Conservation (phyloP, 179 eudicot genomes). For the Monotropa hypopitys region DNA sequence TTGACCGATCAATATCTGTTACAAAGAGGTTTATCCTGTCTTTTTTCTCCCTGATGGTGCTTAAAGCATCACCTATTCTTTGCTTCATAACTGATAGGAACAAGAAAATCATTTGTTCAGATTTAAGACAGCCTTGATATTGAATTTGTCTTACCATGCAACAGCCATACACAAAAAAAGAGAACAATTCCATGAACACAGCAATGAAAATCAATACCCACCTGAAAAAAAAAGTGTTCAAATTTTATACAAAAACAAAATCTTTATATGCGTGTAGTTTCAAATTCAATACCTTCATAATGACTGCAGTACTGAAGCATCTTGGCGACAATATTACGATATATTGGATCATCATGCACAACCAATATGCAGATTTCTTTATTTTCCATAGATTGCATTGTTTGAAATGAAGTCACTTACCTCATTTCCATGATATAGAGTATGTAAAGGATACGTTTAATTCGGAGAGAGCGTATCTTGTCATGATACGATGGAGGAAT, state of each 20-base stretch:
- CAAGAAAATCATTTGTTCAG: too few relatives aligned
- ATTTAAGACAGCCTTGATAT: neutral
- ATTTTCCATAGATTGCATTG: conserved; percentile 15
- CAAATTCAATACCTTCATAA: conserved; percentile 16
- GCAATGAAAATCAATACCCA: neutral
- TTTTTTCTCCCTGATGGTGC: conserved; percentile 12
- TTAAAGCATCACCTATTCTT: conserved; percentile 9
- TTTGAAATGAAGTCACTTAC: conserved; percentile 9
- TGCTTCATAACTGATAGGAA: conserved; percentile 19
- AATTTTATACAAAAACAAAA: neutral
- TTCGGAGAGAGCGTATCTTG: neutral
- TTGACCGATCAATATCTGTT: conserved; percentile 15
- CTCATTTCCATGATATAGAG: conserved; percentile 1
- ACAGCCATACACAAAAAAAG: neutral
- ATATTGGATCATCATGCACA: conserved; percentile 14
- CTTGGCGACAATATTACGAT: conserved; percentile 9
- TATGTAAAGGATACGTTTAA: neutral
- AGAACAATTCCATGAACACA: neutral
- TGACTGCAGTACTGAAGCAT: conserved; percentile 15
- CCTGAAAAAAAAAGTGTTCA: neutral
- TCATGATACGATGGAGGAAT: neutral
- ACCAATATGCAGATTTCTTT: conserved; percentile 24
- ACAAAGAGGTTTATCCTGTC: conserved; percentile 11
- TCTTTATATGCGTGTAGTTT: neutral
- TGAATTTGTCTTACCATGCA: neutral